A percentile compares a stretch with the other conserved stretches of the same genome.
phyloP scores from a whole-genome alignment of 2,329 filamentous ascomycete genomes.

The Alternaria sp. region DNA sequence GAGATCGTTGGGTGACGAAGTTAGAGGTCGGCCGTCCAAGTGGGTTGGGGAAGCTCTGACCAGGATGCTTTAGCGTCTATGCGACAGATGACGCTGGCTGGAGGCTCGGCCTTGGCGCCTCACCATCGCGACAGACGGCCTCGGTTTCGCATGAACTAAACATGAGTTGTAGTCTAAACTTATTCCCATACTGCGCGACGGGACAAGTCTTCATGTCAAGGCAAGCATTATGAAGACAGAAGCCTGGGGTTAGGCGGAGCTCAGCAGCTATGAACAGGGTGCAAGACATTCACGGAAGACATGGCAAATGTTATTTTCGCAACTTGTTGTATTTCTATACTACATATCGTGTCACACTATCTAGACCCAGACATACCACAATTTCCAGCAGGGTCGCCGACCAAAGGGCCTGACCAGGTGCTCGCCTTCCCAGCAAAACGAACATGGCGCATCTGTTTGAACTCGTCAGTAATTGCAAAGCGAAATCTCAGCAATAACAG shows the following conservation, averaged over 20 bases:
- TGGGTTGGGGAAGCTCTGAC: slow-evolving; percentile 37
- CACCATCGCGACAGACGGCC: not conserved
- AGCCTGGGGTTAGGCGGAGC: not conserved
- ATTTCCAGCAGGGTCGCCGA: not conserved
- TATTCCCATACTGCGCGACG: rapidly evolving
- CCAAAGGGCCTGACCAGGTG: not conserved
- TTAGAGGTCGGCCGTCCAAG: slow-evolving; percentile 31
- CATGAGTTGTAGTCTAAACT: not conserved
- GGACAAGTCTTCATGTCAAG: not conserved
- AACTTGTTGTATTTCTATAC: not conserved
- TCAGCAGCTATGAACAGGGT: not conserved
- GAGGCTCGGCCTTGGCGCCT: slow-evolving; percentile 6
- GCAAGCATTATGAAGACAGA: not conserved
- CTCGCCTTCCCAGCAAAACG: rapidly evolving
- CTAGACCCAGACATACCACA: not conserved
- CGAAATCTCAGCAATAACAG: slow-evolving; percentile 7
- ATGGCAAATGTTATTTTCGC: not conserved
- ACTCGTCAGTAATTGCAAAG: slow-evolving; percentile 26
- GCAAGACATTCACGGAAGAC: not conserved
- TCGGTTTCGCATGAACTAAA: not conserved
- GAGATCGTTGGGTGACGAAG: slow-evolving; percentile 29
- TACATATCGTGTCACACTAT: not conserved
- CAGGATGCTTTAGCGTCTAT: slow-evolving; percentile 19
- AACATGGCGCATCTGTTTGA: slow-evolving; percentile 4
- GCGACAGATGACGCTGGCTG: slow-evolving; percentile 17